Conservation (phyloP, 2,329 filamentous ascomycete species). For the Aspergillus arachidicola region DNA sequence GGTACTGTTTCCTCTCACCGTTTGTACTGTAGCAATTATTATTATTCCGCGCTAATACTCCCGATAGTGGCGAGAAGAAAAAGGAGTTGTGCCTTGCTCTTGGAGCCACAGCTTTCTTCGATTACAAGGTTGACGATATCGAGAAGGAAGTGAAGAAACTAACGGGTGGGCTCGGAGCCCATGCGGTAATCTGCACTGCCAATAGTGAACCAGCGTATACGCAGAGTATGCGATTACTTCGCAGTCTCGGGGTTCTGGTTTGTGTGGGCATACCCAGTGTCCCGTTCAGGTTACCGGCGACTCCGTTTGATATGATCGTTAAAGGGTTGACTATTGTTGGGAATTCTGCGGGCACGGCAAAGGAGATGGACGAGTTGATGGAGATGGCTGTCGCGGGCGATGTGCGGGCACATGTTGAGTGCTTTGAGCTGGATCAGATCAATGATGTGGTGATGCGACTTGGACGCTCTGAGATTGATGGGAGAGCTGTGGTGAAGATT, state of each 20-base stretch:
- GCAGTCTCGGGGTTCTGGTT: slow-evolving; percentile 50
- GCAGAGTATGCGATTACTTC: slow-evolving; percentile 48
- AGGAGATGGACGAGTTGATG: slow-evolving; percentile 51
- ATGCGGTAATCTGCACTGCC: slow-evolving; percentile 51
- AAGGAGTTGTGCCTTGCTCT: slow-evolving; percentile 35
- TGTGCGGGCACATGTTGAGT: slow-evolving; percentile 40
- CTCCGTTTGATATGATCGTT: slow-evolving; percentile 52
- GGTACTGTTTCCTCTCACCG: slow-evolving; percentile 19
- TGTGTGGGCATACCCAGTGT: slow-evolving; percentile 51
- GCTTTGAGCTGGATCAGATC: slow-evolving; percentile 39
- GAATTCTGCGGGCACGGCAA: slow-evolving; percentile 48
- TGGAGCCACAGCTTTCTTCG: slow-evolving; percentile 37
- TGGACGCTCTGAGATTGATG: slow-evolving; percentile 40
- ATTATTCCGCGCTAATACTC: too few relatives aligned
- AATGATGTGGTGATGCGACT: slow-evolving; percentile 38
- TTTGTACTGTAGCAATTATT: neutral
- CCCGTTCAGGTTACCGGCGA: slow-evolving; percentile 48
- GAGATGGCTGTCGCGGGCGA: slow-evolving; percentile 47
- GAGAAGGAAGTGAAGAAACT: slow-evolving; percentile 42
- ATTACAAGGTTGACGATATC: slow-evolving; percentile 40
- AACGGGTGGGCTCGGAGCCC: slow-evolving; percentile 48
- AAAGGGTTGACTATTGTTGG: slow-evolving; percentile 50
- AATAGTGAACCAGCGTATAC: slow-evolving; percentile 49
- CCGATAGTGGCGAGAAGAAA: slow-evolving; percentile 35
- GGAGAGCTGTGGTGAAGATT: slow-evolving; percentile 40